Base-by-base conservation (phyloP, 768 basidiomycete species). In the Candolleomyces eurysporus region DNA sequence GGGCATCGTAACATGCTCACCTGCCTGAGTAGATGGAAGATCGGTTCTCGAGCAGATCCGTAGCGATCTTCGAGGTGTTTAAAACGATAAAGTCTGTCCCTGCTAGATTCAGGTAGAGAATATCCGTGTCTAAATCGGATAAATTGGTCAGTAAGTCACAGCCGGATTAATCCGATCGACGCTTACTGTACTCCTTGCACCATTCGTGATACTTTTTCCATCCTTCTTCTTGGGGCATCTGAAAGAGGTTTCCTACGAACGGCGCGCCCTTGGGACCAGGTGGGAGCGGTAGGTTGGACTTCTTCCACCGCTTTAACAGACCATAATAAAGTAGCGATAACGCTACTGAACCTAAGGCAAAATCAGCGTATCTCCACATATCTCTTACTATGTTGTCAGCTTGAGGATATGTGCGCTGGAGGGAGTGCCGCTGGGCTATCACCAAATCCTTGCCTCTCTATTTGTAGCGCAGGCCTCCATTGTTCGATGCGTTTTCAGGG, bases 201-300 rank as follows among this genome's bases (percentile, higher is more conserved):
- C 78, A 81, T 42, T 71, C 61, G 21, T 76, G 69, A 63, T 79
- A 82, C 0, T 76, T 73, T n/a, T 64, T 63, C 66, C 78, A 76
- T 58, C 76, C 73, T 21, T 71, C 63, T 40, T 68, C 68, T 43
- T 68, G 63, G 3, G 80, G 80, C 59, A 82, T 64, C 50, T 80
- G 73, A 22, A 72, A 51, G 5, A 80, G 58, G 62, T 79, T 80
- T 6, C 79, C 79, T 26, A 80, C 68, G 10, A 81, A 42, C 26
- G 78, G 78, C n/a, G 73, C 67, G 30, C 72, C 71, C 48, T 65
- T 75, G 2, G 79, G 79, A 43, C 79, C 80, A n/a, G 80, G 80
- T 8, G 79, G 79, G 5, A 79, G 66, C 0, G 70, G 72, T 14
- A 72, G 39, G 32, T n/a, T 36, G 13, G 19, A n/a, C n/a, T 17